Evolutionary conservation across 805 yeast genomes (phyloP).

Genomic region (Ogataea pini): DNA sequence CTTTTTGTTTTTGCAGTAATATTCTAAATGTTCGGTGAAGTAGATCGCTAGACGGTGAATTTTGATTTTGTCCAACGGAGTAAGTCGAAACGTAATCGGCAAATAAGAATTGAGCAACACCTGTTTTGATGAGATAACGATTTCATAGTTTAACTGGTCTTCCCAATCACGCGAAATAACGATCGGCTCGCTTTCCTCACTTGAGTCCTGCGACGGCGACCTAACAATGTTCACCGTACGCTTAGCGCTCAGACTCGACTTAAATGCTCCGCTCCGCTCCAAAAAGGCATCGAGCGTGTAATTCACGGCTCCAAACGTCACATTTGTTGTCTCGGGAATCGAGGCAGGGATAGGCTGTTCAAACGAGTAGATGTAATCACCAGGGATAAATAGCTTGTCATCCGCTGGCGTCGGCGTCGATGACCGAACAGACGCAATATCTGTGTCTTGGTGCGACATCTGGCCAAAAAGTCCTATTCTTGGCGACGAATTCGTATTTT

Average conservation of each 20-base stretch:
- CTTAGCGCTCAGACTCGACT: conserved; percentile 66
- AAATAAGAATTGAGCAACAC: conserved; percentile 79
- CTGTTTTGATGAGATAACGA: conserved; percentile 86
- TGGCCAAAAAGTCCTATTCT: conserved; percentile 17
- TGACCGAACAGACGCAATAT: conserved; percentile 26
- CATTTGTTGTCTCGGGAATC: conserved; percentile 75
- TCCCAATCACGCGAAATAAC: conserved; percentile 93
- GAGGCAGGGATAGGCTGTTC: conserved; percentile 85
- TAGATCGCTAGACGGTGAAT: conserved; percentile 84
- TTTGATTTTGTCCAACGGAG: conserved; percentile 85
- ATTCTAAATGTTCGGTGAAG: conserved; percentile 86
- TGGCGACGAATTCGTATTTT: conserved; percentile 23
- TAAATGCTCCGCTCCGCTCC: conserved; percentile 84
- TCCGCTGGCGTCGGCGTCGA: conserved; percentile 23
- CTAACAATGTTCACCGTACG: conserved; percentile 69
- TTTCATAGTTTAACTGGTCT: conserved; percentile 84
- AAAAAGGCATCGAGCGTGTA: conserved; percentile 71
- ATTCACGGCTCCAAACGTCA: conserved; percentile 77
- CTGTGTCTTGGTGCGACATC: conserved; percentile 21
- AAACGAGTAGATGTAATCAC: conserved; percentile 90
- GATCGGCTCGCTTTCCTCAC: conserved; percentile 92
- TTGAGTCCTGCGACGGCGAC: conserved; percentile 71
- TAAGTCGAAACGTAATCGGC: conserved; percentile 80
- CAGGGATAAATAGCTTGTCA: conserved; percentile 62
- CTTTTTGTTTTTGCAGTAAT: conserved; percentile 79